Evolutionary conservation across 2,329 filamentous ascomycete species (phyloP), one percentile per base, ranked within the genome.

Genomic region (Clonostachys sp.): DNA sequence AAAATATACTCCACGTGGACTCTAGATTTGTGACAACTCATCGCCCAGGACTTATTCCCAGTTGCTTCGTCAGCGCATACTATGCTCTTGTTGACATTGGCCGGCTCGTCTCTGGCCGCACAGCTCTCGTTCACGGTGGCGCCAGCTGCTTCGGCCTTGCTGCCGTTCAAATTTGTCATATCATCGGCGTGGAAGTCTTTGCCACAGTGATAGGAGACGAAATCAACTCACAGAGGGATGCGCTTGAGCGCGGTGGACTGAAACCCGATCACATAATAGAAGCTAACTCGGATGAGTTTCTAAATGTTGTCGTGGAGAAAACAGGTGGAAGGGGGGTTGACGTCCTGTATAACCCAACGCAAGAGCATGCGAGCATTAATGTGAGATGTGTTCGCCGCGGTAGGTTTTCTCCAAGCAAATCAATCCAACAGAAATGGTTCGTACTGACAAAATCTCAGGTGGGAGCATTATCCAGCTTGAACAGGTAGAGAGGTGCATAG

Each of bases 321-420:
- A 73, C 70, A 1, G 50, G 49, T 13, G 58, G 55, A 4, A 53
- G 51, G 33, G 66, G 66, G 12, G 56, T 75, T 3, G 69, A 78
- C 41, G 49, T 75, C 5, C 60, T 77, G 2, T 74, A 75, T 45
- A 74, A 76, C 51, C 63, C 74, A 1, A 70, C 73, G 0, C 65
- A 66, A 43, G 55, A 62, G 9, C 53, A 65, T 35, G 45, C 64
- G 5, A 60, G 64, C 4, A 48, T 56, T 5, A 65, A 60, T 47
- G 53, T 61, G 13, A 54, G 59, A 38, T 72, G 67, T 40, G 61
- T 72, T 20, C 60, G 63, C 35, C 57, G 51, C 20, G 61, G 70
- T 66, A 59, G 57, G 65, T 59, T 39, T n/a, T 10, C 36, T 3
- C 10, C 7, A 39, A n/a, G 7, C 36, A 39, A n/a, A n/a, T 8